Evolutionary conservation across 768 basidiomycete species (phyloP).

Genomic region (Amanita fuliginea): DNA sequence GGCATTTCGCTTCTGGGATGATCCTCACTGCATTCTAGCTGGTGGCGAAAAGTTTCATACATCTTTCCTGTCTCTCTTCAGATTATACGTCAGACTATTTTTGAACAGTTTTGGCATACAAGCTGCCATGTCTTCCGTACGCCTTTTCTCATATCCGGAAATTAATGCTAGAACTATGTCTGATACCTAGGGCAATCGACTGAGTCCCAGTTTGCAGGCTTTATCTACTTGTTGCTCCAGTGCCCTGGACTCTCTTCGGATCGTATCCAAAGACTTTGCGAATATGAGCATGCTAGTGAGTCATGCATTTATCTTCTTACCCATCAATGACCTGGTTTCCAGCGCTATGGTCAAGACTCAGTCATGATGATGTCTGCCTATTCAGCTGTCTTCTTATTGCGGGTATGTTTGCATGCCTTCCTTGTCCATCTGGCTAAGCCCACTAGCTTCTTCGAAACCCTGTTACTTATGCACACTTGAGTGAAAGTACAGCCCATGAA

Average conservation of each 20-base stretch:
- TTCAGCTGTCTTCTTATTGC: conserved; percentile 69
- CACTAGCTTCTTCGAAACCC: conserved; percentile 59
- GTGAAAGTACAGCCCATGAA: conserved; percentile 49
- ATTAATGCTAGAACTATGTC: conserved; percentile 1
- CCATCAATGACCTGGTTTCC: conserved; percentile 8
- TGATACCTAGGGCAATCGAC: conserved; percentile 36
- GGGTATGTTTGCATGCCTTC: conserved; percentile 27
- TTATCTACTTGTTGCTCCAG: conserved; percentile 64
- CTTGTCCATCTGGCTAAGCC: conserved; percentile 4
- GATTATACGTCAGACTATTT: conserved; percentile 70
- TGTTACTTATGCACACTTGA: conserved; percentile 43
- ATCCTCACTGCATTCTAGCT: conserved; percentile 27
- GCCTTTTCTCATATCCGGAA: conserved; percentile 13
- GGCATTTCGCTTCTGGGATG: not conserved
- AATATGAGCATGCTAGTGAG: conserved; percentile 64
- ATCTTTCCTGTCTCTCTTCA: conserved; percentile 65
- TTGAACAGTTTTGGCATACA: conserved; percentile 79
- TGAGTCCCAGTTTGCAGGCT: conserved; percentile 55
- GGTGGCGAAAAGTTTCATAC: conserved; percentile 68
- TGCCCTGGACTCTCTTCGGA: conserved; percentile 58
- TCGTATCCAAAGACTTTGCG: conserved; percentile 66
- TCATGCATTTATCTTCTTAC: conserved; percentile 5
- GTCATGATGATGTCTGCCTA: conserved; percentile 83
- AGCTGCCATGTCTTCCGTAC: conserved; percentile 43
- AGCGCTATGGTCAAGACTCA: conserved; percentile 82